Evolutionary conservation across 2,329 filamentous ascomycete genomes (phyloP).

Genomic region (Exutisphaerella laricina): DNA sequence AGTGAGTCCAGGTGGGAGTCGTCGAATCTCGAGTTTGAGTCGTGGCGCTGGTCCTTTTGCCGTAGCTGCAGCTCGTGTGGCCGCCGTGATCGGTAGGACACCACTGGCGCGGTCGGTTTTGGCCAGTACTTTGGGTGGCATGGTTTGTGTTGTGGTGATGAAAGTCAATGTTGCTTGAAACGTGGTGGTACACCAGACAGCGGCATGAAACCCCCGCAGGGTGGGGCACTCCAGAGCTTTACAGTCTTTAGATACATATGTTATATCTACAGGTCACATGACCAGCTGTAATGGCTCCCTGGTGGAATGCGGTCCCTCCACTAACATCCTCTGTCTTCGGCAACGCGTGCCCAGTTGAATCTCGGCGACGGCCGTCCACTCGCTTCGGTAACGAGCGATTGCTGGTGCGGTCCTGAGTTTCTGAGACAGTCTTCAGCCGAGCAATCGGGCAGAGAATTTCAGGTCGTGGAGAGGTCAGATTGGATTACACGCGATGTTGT

Average conservation of each 20-base stretch:
- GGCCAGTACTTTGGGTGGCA: constrained; percentile 32
- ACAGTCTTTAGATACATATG: constrained; percentile 13
- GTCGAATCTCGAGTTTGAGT: constrained; percentile 77
- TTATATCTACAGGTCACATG: background rate
- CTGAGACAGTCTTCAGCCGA: constrained; percentile 53
- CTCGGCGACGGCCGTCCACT: constrained; percentile 49
- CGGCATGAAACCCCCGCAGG: background rate
- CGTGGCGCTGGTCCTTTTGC: constrained; percentile 52
- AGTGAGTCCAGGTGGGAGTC: constrained; percentile 80
- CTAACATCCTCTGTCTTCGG: constrained; percentile 26
- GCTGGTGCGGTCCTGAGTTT: constrained; percentile 49
- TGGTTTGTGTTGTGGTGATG: too few relatives aligned
- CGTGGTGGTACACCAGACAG: background rate
- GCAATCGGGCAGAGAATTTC: constrained; percentile 54
- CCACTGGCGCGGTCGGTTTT: constrained; percentile 27
- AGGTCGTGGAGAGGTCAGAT: constrained; percentile 51
- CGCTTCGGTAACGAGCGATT: constrained; percentile 51
- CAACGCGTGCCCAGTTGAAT: constrained; percentile 50
- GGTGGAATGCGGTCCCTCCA: constrained; percentile 23
- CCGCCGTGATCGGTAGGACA: constrained; percentile 30
- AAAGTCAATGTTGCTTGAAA: too few relatives aligned
- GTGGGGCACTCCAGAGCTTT: background rate
- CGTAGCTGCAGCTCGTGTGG: constrained; percentile 24
- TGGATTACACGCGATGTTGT: constrained; percentile 45
- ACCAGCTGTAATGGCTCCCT: constrained; percentile 34